Conservation (phyloP, 208 protist genomes). For the Sergeia podlipaevii region DNA sequence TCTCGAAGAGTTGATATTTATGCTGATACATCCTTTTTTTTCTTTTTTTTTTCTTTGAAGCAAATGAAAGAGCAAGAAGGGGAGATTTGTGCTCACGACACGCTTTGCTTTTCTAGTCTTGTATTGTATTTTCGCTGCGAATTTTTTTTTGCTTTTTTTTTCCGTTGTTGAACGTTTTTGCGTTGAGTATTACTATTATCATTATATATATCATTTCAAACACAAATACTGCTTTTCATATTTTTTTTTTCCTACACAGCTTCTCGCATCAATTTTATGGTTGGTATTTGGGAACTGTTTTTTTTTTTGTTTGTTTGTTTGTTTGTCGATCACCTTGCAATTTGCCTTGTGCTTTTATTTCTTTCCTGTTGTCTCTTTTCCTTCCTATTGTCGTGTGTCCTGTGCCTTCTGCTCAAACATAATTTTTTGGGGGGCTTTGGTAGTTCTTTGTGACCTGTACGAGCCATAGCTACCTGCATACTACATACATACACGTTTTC, state of each 20-base stretch:
- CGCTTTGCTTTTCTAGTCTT: no score
- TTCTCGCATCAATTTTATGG: neutral
- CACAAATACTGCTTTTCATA: neutral
- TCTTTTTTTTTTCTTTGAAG: conserved; percentile 12
- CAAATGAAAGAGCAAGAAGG: no score
- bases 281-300: neutral
- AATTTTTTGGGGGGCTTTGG: neutral
- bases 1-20: conserved; percentile 26
- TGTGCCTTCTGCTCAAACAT: neutral
- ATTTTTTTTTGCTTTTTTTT: neutral
- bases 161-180: no score
- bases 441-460: neutral
- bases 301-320: conserved; percentile 3
- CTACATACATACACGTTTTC: neutral
- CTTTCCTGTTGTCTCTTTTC: conserved; percentile 1
- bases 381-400: neutral
- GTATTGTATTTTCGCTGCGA: no score
- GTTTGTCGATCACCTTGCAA: neutral
- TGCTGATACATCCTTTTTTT: neutral
- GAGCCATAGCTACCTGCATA: neutral
- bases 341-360: conserved; percentile 9
- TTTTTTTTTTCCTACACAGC: neutral
- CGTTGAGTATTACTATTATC: conserved; percentile 11
- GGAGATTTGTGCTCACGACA: no score
- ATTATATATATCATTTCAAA: conserved; percentile 10